phyloP scores from a whole-genome alignment of 371 early-diverging fungal species.

The Mortierella sp. region DNA sequence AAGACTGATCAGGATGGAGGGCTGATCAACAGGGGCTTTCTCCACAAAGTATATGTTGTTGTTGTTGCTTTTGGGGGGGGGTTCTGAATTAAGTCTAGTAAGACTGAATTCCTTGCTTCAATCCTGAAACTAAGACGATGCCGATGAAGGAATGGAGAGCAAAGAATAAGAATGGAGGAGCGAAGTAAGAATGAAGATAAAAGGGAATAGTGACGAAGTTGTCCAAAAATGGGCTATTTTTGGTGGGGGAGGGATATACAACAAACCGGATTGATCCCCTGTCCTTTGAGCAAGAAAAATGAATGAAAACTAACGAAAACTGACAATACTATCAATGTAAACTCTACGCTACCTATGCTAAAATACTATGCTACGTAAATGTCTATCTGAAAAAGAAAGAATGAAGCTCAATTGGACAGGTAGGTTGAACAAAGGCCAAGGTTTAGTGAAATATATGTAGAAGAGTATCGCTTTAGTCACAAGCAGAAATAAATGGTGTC shows the following conservation, averaged over 20 bases:
- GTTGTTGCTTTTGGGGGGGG: neutral
- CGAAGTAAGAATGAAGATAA: neutral
- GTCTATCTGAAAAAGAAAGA: neutral
- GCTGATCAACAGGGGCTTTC: slow-evolving; percentile 3
- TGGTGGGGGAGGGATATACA: slow-evolving; percentile 3
- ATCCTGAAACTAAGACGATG: neutral
- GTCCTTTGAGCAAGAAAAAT: slow-evolving; percentile 18
- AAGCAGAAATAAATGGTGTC: neutral
- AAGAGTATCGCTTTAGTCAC: too few species aligned
- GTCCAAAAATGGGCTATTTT: neutral
- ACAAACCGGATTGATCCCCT: neutral
- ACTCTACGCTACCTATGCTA: slow-evolving; percentile 2
- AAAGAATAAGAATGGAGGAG: neutral
- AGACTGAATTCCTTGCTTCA: neutral
- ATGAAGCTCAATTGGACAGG: slow-evolving; percentile 7
- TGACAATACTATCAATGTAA: slow-evolving; percentile 4
- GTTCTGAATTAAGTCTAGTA: neutral
- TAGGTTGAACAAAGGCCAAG: neutral
- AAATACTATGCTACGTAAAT: neutral
- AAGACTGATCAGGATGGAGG: slow-evolving; percentile 2
- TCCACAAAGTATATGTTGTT: neutral
- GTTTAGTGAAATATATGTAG: neutral
- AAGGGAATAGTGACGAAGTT: neutral
- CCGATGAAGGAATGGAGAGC: neutral
- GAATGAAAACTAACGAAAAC: neutral